These are phyloP conservation scores for Pleurotus pulmonarius DNA, from an alignment of 768 basidiomycete genomes.

Conservation along the genomic window DNA sequence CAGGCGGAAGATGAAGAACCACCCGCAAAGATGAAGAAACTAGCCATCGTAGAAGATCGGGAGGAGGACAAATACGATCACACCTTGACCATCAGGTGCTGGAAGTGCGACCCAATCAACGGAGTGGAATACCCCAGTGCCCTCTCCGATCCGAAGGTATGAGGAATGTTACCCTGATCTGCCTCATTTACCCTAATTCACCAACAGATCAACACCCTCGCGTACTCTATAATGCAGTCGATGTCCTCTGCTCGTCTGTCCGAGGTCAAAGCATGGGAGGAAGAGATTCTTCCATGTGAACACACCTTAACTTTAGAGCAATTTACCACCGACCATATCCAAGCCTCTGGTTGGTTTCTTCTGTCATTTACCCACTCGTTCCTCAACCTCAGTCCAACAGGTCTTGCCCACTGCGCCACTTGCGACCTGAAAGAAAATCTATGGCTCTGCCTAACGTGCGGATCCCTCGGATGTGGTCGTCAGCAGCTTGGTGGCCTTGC, in stretches of 20 bases:
- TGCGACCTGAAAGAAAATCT: conserved; percentile 90
- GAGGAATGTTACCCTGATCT: not conserved
- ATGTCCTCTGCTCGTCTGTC: conserved; percentile 89
- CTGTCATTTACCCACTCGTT: not conserved
- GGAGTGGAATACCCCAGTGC: conserved; percentile 45
- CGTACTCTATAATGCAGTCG: conserved; percentile 71
- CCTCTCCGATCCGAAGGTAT: conserved; percentile 29
- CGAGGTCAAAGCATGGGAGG: conserved; percentile 97
- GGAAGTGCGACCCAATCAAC: conserved; percentile 56
- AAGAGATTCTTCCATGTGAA: conserved; percentile 85
- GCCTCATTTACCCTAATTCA: not conserved
- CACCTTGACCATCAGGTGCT: conserved; percentile 65
- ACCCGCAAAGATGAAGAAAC: conserved; percentile 83
- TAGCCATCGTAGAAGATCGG: conserved; percentile 82
- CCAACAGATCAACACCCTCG: conserved; percentile 48
- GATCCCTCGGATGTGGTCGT: conserved; percentile 85
- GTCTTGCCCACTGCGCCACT: conserved; percentile 73
- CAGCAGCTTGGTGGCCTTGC: conserved; percentile 75
- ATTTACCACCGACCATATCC: conserved; percentile 40
- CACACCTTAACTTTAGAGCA: conserved; percentile 57
- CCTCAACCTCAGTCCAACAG: conserved; percentile 26
- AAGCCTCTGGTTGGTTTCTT: conserved; percentile 44
- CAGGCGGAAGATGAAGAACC: conserved; percentile 78
- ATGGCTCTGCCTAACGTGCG: conserved; percentile 94
- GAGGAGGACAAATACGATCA: conserved; percentile 89